Evolutionary conservation across 2,329 filamentous ascomycete genomes (phyloP), one percentile per base, ranked within the genome.

Genomic region (Beauveria sp.): DNA sequence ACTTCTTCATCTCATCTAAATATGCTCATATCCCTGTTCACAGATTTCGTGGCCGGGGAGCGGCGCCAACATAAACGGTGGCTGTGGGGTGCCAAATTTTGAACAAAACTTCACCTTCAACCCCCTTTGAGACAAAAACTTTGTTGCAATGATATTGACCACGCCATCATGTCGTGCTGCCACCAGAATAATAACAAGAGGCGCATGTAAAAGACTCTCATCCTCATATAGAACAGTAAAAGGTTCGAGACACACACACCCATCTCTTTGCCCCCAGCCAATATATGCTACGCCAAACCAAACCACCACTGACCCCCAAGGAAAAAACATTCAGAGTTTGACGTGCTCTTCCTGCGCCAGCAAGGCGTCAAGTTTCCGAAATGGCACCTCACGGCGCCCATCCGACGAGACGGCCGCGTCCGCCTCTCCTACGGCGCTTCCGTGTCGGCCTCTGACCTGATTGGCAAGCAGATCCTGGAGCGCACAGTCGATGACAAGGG

Each of bases 381-480:
- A 66, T 76, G 74, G 71, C 74, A 74, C 49, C 70, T 78, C 38
- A 75, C 74, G 1, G 64, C 70, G 1, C 74, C 75, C 16, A 69
- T 78, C 6, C 70, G 69, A 4, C 61, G 68, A 6, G 70, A 69
- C 9, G 61, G 65, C 14, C 68, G 64, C n/a, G 67, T 77, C 58
- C 72, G 69, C 34, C 71, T 78, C 2, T 67, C 67, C 1, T 77
- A 85, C 60, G 77, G 77, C 40, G 83, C 83, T 6, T 69, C 69
- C 0, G 67, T 88, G 12, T 64, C 71, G 0, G 80, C 83, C 59
- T 72, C 75, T 58, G 80, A 85, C 43, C 82, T 92, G 61, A 88
- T 93, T 67, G 88, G 88, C 45, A 83, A 80, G 64, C 73, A 75
- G 46, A 71, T 82, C 5, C 80, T 88, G 64, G 85, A 89, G 65